Percentiles rank a stretch among this genome's conserved stretches.
These are phyloP conservation scores for Populus trichocarpa DNA, from an alignment of 441 rosid genomes.

Conservation along the genomic window DNA sequence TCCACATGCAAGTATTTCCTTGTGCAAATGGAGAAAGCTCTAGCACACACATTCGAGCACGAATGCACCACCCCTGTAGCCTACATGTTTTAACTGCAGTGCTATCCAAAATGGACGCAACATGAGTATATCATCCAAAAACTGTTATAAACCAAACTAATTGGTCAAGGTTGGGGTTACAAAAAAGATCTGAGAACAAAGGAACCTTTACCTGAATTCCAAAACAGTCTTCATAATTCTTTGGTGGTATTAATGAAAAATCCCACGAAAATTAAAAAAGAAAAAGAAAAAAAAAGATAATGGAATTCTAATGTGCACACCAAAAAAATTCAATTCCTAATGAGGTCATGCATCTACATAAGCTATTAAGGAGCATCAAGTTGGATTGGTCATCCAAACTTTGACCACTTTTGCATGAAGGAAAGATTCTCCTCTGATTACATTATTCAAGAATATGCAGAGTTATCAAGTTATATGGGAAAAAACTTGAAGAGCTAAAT, in stretches of 20 bases:
- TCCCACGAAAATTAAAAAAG: too few species aligned
- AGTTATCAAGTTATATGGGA: background rate
- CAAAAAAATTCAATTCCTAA: background rate
- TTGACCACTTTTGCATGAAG: background rate
- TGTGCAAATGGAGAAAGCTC: background rate
- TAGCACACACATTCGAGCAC: background rate
- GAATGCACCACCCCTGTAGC: background rate
- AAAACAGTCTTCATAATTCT: too few species aligned
- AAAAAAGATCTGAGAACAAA: background rate
- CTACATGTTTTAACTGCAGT: background rate
- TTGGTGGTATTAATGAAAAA: background rate
- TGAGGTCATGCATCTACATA: background rate
- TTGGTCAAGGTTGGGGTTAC: too few species aligned
- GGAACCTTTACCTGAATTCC: too few species aligned
- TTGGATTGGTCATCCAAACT: background rate
- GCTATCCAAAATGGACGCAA: background rate
- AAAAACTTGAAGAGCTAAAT: conserved; percentile 8
- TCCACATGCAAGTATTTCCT: background rate
- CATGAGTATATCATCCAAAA: background rate
- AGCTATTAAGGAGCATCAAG: background rate
- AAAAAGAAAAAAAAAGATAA: background rate
- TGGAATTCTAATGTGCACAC: background rate
- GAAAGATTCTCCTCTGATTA: background rate
- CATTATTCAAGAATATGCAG: background rate
- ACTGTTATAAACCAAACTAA: background rate